Percentiles rank a stretch among this genome's conserved stretches.
Conservation (phyloP, 768 basidiomycete genomes). For the Kwoniella newhampshirensis region DNA sequence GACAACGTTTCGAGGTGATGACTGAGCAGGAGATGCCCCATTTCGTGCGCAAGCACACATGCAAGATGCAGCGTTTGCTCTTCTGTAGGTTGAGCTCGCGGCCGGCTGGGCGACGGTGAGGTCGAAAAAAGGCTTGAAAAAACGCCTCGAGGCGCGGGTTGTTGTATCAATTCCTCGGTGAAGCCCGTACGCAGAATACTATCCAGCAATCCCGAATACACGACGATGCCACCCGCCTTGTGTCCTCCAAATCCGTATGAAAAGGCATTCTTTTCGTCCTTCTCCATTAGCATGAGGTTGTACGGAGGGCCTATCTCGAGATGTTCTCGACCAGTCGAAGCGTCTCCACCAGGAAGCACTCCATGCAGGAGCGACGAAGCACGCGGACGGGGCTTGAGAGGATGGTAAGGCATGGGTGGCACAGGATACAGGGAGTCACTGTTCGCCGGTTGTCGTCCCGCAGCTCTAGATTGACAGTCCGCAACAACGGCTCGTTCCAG, state of each 20-base stretch:
- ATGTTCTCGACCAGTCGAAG: slow-evolving; percentile 43
- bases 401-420: slow-evolving; percentile 72
- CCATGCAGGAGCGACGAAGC: slow-evolving; percentile 67
- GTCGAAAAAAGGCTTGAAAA: slow-evolving; percentile 57
- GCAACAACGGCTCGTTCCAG: slow-evolving; percentile 74
- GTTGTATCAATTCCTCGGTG: slow-evolving; percentile 23
- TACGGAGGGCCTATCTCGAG: slow-evolving; percentile 74
- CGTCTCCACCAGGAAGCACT: slow-evolving; percentile 44
- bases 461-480: slow-evolving; percentile 32
- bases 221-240: slow-evolving; percentile 87
- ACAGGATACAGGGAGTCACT: not conserved
- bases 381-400: slow-evolving; percentile 78
- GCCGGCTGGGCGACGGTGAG: slow-evolving; percentile 28
- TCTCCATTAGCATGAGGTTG: slow-evolving; percentile 82
- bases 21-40: slow-evolving; percentile 83
- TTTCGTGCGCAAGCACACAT: slow-evolving; percentile 86
- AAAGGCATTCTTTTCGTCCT: slow-evolving; percentile 86
- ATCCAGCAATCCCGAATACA: slow-evolving; percentile 91
- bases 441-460: not conserved
- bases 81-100: slow-evolving; percentile 62
- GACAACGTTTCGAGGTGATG: slow-evolving; percentile 93
- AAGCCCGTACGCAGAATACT: slow-evolving; percentile 64
- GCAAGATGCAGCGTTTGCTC: slow-evolving; percentile 87
- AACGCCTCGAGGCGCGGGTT: slow-evolving; percentile 48
- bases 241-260: slow-evolving; percentile 87